Evolutionary conservation across 768 basidiomycete species (phyloP).

Genomic region (Phaeotremella skinneri): DNA sequence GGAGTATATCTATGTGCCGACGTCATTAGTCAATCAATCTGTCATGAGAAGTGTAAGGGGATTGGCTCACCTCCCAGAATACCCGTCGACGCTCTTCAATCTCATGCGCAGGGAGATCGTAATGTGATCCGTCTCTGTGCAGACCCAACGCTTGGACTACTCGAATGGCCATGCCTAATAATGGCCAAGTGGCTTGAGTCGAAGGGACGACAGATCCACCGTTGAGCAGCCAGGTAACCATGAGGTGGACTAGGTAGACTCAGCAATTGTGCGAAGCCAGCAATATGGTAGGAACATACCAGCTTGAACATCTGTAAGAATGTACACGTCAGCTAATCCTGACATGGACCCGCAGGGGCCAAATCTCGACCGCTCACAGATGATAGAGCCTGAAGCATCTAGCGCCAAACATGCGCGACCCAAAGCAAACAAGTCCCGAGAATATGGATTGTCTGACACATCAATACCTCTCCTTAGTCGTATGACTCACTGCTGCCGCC

Average conservation of each 20-base stretch:
- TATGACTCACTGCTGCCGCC: constrained; percentile 9
- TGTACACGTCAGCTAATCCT: neutral
- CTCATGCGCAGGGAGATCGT: constrained; percentile 8
- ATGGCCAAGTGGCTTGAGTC: constrained; percentile 19
- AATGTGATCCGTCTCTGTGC: constrained; percentile 21
- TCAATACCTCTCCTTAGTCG: neutral
- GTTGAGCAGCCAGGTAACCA: constrained; percentile 21
- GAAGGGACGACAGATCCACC: constrained; percentile 12
- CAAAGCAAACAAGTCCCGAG: constrained; percentile 20
- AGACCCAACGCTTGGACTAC: constrained; percentile 18
- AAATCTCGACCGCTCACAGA: constrained; percentile 12
- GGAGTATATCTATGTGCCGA: constrained; percentile 8
- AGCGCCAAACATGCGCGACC: constrained; percentile 17
- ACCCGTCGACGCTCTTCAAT: constrained; percentile 13
- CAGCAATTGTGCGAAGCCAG: neutral
- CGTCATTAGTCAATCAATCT: neutral
- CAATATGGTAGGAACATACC: neutral
- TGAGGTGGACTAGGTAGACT: constrained; percentile 9
- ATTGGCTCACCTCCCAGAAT: constrained; percentile 21
- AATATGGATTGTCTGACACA: constrained; percentile 8
- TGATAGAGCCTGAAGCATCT: constrained; percentile 15
- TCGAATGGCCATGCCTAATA: constrained; percentile 22
- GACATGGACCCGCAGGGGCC: neutral
- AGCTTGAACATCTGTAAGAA: constrained; percentile 18
- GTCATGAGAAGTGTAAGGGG: neutral